phyloP scores from a whole-genome alignment of 208 protist genomes.

The Trypanosoma caninum region DNA sequence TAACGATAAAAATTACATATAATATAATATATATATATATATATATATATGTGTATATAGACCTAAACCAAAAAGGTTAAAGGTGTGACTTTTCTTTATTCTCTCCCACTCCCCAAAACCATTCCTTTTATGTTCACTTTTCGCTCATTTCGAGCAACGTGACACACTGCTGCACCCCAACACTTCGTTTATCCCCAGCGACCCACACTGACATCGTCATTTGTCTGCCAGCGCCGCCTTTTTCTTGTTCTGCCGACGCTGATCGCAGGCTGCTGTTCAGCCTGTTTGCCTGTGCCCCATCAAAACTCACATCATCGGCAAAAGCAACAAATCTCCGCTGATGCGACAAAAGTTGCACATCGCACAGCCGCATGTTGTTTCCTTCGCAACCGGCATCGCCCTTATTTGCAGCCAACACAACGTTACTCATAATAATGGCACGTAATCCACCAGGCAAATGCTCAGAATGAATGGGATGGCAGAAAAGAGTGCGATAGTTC shows the following conservation, averaged over 20 bases:
- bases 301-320: conserved; percentile 8
- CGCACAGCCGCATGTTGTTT: neutral
- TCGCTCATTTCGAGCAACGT: too few species aligned
- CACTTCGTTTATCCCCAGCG: conserved; percentile 2
- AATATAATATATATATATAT: conserved; percentile 15
- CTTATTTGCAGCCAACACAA: conserved; percentile 1
- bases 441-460: neutral
- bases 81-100: too few species aligned
- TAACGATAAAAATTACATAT: neutral
- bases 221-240: neutral
- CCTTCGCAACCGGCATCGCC: neutral
- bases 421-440: conserved; percentile 15
- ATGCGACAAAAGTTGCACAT: conserved; percentile 13
- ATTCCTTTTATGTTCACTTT: too few species aligned
- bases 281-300: neutral
- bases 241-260: neutral
- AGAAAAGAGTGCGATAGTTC: conserved; percentile 17
- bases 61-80: neutral
- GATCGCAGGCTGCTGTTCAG: neutral
- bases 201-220: conserved; percentile 4
- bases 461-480: neutral
- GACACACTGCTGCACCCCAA: conserved; percentile 2
- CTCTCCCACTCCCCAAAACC: too few species aligned
- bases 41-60: too few species aligned
- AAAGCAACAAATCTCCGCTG: conserved; percentile 10